Evolutionary conservation across 371 early-diverging fungal genomes (phyloP).

Genomic region (Apophysomyces sp.): DNA sequence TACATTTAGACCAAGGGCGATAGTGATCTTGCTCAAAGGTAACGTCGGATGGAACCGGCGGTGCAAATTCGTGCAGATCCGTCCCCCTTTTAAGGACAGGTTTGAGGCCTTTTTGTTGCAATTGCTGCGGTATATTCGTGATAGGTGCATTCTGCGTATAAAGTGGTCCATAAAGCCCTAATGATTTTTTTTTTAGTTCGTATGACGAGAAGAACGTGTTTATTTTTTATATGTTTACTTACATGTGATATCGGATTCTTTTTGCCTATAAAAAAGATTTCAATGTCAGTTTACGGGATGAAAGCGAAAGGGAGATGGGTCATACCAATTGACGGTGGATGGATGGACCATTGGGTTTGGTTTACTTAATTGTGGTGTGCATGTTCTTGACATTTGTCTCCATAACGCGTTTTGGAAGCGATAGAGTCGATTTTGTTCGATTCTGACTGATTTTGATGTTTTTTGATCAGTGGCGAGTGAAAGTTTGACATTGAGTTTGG

Average conservation of each 20-base stretch:
- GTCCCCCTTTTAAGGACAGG: constrained; percentile 16
- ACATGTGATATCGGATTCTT: constrained; percentile 42
- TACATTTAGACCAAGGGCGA: constrained; percentile 1
- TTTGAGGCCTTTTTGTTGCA: constrained; percentile 10
- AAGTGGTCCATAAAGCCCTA: constrained; percentile 44
- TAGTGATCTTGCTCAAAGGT: neutral
- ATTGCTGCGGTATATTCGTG: neutral
- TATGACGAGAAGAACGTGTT: neutral
- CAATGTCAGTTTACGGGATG: neutral
- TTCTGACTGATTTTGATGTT: constrained; percentile 13
- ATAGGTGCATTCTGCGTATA: constrained; percentile 14
- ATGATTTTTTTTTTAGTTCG: no score
- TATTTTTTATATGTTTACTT: constrained; percentile 2
- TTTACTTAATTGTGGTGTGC: constrained; percentile 23
- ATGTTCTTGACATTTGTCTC: constrained; percentile 41
- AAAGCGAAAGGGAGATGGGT: neutral
- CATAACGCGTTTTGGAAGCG: constrained; percentile 42
- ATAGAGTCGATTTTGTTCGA: constrained; percentile 23
- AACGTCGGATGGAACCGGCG: constrained; percentile 2
- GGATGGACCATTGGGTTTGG: constrained; percentile 30
- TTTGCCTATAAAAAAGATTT: constrained; percentile 26
- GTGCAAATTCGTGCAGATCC: neutral
- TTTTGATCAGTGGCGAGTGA: constrained; percentile 2
- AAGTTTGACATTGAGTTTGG: constrained; percentile 17
- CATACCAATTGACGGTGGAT: constrained; percentile 38